Evolutionary conservation across 257 asterid genomes (phyloP).

Genomic region (Scutellaria baicalensis): DNA sequence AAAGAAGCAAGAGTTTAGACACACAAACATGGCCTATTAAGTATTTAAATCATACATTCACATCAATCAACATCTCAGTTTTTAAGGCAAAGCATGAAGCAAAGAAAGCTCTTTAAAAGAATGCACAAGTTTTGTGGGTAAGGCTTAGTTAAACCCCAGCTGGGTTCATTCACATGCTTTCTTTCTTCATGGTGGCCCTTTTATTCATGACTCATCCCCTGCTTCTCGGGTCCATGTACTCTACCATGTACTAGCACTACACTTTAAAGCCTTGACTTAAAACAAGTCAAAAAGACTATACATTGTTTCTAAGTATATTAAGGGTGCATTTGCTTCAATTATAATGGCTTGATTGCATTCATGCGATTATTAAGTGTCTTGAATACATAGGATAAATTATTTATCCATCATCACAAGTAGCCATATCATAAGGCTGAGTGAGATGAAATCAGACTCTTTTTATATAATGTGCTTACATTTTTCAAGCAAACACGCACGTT

Average conservation of each 20-base stretch:
- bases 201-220: background rate
- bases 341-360: no score
- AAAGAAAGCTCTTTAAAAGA: background rate
- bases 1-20: background rate
- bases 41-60: background rate
- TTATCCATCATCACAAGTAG: no score
- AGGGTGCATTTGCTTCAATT: no score
- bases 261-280: no score
- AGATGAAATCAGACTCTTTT: no score
- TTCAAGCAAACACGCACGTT: no score
- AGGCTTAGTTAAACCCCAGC: slow-evolving; percentile 20
- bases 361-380: no score
- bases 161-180: slow-evolving; percentile 11
- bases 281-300: no score
- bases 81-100: slow-evolving; percentile 8
- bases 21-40: slow-evolving; percentile 1
- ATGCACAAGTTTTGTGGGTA: slow-evolving; percentile 7
- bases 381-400: no score
- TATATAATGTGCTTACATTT: no score
- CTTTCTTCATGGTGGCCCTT: background rate
- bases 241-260: background rate
- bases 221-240: background rate
- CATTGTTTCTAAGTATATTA: no score
- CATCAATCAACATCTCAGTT: slow-evolving; percentile 10
- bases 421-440: no score